Base-by-base conservation (phyloP, 176 grass and related monocot genomes). In the Stipa capillata region DNA sequence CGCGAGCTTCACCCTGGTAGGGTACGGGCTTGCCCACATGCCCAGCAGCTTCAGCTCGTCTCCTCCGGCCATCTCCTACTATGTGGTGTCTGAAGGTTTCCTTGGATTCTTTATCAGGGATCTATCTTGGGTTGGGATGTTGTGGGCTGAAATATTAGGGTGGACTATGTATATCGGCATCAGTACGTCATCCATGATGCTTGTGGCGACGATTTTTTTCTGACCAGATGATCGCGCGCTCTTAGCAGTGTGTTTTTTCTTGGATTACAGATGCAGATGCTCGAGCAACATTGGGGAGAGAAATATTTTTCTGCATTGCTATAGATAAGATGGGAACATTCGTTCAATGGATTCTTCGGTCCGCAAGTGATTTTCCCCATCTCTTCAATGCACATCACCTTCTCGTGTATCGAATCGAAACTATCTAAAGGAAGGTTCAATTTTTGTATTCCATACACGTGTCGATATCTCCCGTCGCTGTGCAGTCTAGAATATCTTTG, bases 11-110 rank as follows among this genome's bases (percentile, higher is more conserved):
- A 14, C 83, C 6, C 87, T 74, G 33, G 49, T 29, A 1, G 54
- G 55, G 54, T 34, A 89, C 25, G 79, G 60, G 71, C 87, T 89
- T 7, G 23, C 63, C 37, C 56, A 73, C 9, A 25, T 24, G 51
- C 87, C 80, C 1, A 89, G 68, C 64, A 93, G 65, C 76, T 85
- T 89, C 70, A 89, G 61, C 42, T 76, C 81, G 0, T 76, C 81
- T 12, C 60, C 70, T 41, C 12, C 17, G 0, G 67, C 79, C 79
- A 82, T 70, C 23, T 24, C 11, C 51, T 54, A 7, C 51, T 18
- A n/a, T 54, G 49, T 5, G 49, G 49, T 21, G 49, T 20, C 49
- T 52, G 2, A 54, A 54, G 8, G 51, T 54, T 3, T n/a, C n/a
- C 8, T 54, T 7, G 0, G 51, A 11, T 52, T 54, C 51, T 54